Base-by-base conservation (phyloP, 1,139 yeast genomes). In the Pichia terricola region DNA sequence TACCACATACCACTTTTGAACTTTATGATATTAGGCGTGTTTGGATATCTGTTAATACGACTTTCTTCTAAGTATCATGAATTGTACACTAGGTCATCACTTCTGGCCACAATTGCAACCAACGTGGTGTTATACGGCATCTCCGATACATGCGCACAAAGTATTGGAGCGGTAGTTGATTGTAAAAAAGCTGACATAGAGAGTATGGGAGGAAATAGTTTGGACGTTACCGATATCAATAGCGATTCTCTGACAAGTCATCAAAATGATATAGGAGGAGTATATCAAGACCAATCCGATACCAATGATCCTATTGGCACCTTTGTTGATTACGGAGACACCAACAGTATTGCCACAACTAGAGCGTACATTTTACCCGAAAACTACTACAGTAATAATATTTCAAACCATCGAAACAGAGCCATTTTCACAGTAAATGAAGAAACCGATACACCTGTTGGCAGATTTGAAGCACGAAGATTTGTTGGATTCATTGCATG, bases 131-230 rank as follows among this genome's bases (percentile, higher is more conserved):
- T 89, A 4, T 86, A 81, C 60, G 96, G 96, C 0, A 77, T 88
- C 7, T 88, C 96, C 0, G 98, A 89, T 59, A 79, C 91, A 0
- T 63, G 88, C 49, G 98, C 97, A 0, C 98, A 91, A 61, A 71
- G 84, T 1, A 65, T 84, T 39, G 16, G 35, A 7, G 22, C 35
- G 11, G 11, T 41, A 16, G 43, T 34, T 34, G 35, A 34, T 34
- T 10, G 25, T 6, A 34, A 34, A n/a, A 34, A 34, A 5, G n/a
- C n/a, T n/a, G n/a, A n/a, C n/a, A n/a, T n/a, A n/a, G n/a, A n/a
- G n/a, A n/a, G n/a, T n/a, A n/a, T n/a, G n/a, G n/a, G n/a, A n/a
- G n/a, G n/a, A n/a, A n/a, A n/a, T n/a, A n/a, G n/a, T n/a, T n/a
- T n/a, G n/a, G n/a, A n/a, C n/a, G n/a, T n/a, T n/a, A n/a, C n/a